These are phyloP conservation scores for Pelargonium cotyledonis DNA, from an alignment of 441 rosid species.

Conservation along the genomic window DNA sequence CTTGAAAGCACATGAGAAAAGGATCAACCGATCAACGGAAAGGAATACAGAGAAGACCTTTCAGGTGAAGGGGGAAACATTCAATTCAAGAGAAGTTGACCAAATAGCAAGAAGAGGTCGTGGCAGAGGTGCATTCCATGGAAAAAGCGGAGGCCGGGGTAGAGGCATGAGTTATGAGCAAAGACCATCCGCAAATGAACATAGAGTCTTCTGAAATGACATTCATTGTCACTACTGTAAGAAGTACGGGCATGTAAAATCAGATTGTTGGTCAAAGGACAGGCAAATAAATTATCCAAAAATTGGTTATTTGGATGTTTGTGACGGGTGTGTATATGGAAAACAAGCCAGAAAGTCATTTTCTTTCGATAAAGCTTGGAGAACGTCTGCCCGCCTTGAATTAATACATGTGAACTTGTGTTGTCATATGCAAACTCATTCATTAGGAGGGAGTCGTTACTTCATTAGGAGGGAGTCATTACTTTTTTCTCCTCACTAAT, in stretches of 20 bases:
- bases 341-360: not conserved
- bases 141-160: not conserved
- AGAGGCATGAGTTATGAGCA: too few relatives aligned
- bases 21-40: not conserved
- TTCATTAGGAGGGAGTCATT: too few relatives aligned
- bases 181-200: too few relatives aligned
- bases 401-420: constrained; percentile 6
- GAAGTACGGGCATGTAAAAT: not conserved
- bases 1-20: not conserved
- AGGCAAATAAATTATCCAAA: not conserved
- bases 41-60: not conserved
- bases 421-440: not conserved
- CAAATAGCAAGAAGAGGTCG: not conserved
- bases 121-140: not conserved
- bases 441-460: not conserved
- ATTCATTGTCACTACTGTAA: not conserved
- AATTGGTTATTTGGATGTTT: not conserved
- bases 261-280: not conserved
- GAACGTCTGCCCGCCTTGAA: not conserved
- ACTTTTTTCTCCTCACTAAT: not conserved
- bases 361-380: not conserved
- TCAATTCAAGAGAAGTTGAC: not conserved
- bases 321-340: not conserved
- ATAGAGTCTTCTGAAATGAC: not conserved
- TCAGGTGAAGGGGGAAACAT: not conserved